phyloP scores from a whole-genome alignment of 176 grass and related monocot species.

The Lolium rigidum region DNA sequence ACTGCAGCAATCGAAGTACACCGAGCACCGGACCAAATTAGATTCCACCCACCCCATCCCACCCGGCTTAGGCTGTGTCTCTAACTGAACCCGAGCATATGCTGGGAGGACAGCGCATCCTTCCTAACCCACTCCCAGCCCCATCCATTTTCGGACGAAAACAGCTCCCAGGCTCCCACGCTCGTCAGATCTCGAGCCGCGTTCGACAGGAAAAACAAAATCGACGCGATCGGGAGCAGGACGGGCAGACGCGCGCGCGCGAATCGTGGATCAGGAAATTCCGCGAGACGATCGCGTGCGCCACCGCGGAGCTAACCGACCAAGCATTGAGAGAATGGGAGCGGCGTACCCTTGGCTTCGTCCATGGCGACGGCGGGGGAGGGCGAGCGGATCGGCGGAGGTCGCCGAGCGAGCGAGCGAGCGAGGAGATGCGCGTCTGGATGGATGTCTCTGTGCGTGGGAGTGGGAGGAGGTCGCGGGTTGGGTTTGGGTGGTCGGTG shows the following conservation, averaged over 20 bases:
- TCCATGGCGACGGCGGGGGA: not conserved
- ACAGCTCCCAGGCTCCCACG: no score
- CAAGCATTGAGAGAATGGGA: not conserved
- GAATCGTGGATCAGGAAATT: no score
- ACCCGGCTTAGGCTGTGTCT: not conserved
- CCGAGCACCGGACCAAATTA: not conserved
- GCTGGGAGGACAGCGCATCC: no score
- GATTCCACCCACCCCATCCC: not conserved
- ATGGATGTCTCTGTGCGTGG: not conserved
- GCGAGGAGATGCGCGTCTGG: not conserved
- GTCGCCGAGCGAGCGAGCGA: not conserved
- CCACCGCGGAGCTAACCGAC: no score
- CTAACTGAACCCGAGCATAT: not conserved
- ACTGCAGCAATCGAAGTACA: not conserved
- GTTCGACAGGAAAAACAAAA: not conserved
- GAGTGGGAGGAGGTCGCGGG: no score
- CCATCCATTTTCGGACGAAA: not conserved
- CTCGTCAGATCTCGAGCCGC: not conserved
- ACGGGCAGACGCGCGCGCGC: no score
- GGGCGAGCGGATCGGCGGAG: not conserved
- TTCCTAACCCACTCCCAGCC: no score
- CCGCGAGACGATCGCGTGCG: no score
- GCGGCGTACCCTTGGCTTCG: not conserved
- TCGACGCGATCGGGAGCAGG: not conserved
- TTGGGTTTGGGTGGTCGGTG: not conserved